phyloP scores from a whole-genome alignment of 345 rosid genomes.

The Trapa bicornis region DNA sequence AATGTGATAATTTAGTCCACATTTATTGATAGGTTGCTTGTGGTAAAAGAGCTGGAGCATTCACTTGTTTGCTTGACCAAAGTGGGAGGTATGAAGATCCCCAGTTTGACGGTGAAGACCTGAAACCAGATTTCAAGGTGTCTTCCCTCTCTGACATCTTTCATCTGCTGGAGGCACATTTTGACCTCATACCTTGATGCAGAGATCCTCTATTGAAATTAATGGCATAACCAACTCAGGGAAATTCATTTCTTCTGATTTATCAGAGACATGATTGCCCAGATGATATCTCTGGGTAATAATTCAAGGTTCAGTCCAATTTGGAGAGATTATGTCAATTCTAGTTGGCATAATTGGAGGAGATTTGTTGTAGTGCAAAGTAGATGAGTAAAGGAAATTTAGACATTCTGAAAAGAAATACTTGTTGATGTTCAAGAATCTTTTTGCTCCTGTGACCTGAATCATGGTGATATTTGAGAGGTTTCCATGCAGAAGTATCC shows the following conservation, averaged over 20 bases:
- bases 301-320: background rate
- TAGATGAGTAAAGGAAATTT: background rate
- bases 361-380: background rate
- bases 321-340: background rate
- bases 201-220: background rate
- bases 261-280: background rate
- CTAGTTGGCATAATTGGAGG: background rate
- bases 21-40: constrained; percentile 45
- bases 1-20: background rate
- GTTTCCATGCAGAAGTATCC: background rate
- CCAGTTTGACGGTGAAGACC: constrained; percentile 36
- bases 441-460: background rate
- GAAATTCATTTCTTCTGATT: background rate
- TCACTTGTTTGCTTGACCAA: constrained; percentile 85
- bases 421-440: background rate
- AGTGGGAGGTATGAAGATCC: constrained; percentile 44
- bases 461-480: background rate
- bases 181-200: constrained; percentile 43
- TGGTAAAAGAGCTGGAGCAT: constrained; percentile 81
- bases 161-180: constrained; percentile 49
- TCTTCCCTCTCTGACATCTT: constrained; percentile 49
- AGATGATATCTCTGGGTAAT: background rate
- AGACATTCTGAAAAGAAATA: background rate
- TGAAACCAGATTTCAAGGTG: constrained; percentile 68
- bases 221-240: background rate